These are phyloP conservation scores for Parachlorella kessleri DNA, from an alignment of 139 green algal species.

Conservation along the genomic window DNA sequence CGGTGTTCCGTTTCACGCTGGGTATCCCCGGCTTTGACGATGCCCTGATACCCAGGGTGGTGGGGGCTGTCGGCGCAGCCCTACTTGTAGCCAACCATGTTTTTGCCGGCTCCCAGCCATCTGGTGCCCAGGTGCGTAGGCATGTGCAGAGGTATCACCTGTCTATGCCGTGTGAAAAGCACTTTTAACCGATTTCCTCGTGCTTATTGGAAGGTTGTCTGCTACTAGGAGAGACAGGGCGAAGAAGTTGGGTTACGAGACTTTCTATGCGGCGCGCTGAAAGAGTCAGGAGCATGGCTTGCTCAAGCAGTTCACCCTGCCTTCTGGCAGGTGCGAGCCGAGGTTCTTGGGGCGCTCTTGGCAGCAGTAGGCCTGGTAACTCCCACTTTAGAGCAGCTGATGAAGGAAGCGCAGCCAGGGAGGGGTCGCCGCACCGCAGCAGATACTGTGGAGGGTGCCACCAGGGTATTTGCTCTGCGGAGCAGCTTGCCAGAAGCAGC, in stretches of 20 bases:
- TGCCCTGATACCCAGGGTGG: constrained; percentile 72
- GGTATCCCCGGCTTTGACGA: constrained; percentile 91
- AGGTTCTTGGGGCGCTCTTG: constrained; percentile 68
- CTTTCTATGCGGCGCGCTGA: too few relatives aligned
- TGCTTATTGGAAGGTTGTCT: background rate
- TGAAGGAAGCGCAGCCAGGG: constrained; percentile 67
- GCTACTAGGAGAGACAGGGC: background rate
- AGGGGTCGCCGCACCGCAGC: constrained; percentile 54
- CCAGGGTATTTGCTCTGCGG: constrained; percentile 60
- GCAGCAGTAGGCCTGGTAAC: constrained; percentile 57
- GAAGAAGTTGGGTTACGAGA: too few relatives aligned
- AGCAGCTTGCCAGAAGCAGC: constrained; percentile 7
- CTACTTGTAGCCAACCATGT: constrained; percentile 78
- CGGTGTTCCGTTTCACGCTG: constrained; percentile 91
- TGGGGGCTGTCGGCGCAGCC: constrained; percentile 56
- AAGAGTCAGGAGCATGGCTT: too few relatives aligned
- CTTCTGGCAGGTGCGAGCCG: constrained; percentile 41
- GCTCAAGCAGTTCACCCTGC: background rate
- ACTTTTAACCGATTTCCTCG: background rate
- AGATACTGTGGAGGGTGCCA: constrained; percentile 45
- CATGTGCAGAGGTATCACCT: background rate
- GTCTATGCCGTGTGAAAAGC: background rate
- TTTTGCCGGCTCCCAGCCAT: constrained; percentile 11
- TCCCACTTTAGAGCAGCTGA: constrained; percentile 71
- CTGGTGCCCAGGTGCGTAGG: constrained; percentile 13